A percentile compares a stretch with the other conserved stretches of the same genome.
phyloP scores from a whole-genome alignment of 805 yeast genomes.

The Sugiyamaella marilandica region DNA sequence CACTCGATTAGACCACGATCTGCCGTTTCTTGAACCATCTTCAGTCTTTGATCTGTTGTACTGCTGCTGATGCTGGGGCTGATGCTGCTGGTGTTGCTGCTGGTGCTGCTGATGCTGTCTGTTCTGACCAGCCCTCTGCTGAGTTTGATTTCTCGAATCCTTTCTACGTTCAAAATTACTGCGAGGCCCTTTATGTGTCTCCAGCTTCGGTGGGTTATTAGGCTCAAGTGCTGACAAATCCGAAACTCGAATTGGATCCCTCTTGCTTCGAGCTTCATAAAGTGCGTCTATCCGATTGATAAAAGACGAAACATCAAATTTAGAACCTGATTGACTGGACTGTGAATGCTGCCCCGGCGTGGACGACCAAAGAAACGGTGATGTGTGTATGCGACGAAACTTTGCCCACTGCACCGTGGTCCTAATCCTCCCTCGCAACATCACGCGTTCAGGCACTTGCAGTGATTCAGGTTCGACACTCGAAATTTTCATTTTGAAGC shows the following conservation, averaged over 20 bases:
- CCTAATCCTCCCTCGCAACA: neutral
- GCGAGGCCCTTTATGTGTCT: too few relatives aligned
- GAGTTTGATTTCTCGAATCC: neutral
- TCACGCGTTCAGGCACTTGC: neutral
- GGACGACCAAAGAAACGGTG: neutral
- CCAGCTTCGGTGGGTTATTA: neutral
- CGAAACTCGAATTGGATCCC: constrained; percentile 8
- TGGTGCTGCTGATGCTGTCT: neutral
- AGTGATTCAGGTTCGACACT: neutral
- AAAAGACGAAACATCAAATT: constrained; percentile 18
- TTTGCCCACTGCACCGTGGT: neutral
- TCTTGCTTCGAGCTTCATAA: constrained; percentile 12
- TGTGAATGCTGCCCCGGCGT: neutral
- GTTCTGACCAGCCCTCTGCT: neutral
- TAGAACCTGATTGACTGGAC: constrained; percentile 5
- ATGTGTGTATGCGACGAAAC: neutral
- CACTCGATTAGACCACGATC: neutral
- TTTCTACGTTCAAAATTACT: too few relatives aligned
- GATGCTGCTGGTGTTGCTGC: neutral
- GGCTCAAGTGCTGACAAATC: constrained; percentile 1
- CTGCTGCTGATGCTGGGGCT: neutral
- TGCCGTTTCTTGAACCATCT: neutral
- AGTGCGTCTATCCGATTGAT: constrained; percentile 17
- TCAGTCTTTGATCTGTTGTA: neutral
- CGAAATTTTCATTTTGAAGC: neutral